phyloP scores from a whole-genome alignment of 73 alveolate species.

The Tetrahymena thermophila region DNA sequence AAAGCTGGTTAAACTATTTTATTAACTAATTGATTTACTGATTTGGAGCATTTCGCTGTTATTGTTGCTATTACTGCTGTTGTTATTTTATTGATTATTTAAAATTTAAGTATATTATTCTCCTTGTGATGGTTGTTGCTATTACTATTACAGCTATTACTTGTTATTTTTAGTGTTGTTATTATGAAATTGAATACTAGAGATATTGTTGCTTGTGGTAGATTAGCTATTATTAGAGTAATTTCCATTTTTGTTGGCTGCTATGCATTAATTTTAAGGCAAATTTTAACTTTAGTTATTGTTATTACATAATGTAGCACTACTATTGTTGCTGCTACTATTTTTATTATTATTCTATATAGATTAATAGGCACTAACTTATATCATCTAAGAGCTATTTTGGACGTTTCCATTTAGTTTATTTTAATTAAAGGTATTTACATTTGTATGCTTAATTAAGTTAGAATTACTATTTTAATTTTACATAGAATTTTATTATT shows the following conservation, averaged over 20 bases:
- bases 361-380: not conserved
- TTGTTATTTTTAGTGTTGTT: not conserved
- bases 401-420: not conserved
- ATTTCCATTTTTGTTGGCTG: too few relatives aligned
- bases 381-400: not conserved
- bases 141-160: not conserved
- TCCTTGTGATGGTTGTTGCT: not conserved
- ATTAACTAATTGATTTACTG: not conserved
- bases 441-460: too few relatives aligned
- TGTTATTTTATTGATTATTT: too few relatives aligned
- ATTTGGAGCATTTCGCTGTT: not conserved
- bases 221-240: not conserved
- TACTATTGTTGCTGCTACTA: not conserved
- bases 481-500: too few relatives aligned
- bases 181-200: too few relatives aligned
- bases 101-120: not conserved
- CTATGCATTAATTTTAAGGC: not conserved
- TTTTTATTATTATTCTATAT: not conserved
- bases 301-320: not conserved
- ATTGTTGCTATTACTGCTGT: not conserved
- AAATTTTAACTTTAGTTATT: not conserved
- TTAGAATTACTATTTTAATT: not conserved
- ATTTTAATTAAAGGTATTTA: not conserved
- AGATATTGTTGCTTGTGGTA: too few relatives aligned
- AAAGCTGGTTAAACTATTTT: not conserved